Evolutionary conservation across 2,329 filamentous ascomycete species (phyloP).

Genomic region (Colletotrichum sansevieriae): DNA sequence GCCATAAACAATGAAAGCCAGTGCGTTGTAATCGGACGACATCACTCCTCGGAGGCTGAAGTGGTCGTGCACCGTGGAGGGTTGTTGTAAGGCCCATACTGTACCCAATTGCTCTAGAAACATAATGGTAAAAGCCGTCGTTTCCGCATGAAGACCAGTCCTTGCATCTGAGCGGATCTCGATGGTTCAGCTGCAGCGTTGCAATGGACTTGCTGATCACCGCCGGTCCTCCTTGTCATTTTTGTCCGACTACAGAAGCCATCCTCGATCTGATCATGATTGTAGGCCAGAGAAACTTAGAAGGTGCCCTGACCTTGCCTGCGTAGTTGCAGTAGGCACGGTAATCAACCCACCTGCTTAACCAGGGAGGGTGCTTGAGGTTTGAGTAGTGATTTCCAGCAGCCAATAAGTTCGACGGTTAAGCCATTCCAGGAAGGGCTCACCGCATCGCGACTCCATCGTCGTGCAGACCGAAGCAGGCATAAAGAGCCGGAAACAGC

Average conservation of each 20-base stretch:
- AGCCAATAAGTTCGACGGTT: conserved; percentile 12
- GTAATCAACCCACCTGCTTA: conserved; percentile 3
- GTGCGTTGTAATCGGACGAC: not conserved
- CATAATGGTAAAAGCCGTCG: conserved; percentile 14
- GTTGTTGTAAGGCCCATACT: not conserved
- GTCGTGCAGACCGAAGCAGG: conserved; percentile 38
- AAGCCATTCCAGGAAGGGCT: conserved; percentile 18
- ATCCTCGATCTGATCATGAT: not conserved
- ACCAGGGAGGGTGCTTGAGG: not conserved
- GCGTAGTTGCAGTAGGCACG: conserved; percentile 12
- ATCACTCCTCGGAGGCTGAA: not conserved
- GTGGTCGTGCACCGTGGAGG: not conserved
- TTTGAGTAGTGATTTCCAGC: not conserved
- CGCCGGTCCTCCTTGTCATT: conserved; percentile 21
- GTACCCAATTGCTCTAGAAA: conserved; percentile 10
- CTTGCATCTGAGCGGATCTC: conserved; percentile 24
- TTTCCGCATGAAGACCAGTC: conserved; percentile 12
- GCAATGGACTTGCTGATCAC: conserved; percentile 33
- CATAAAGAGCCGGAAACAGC: conserved; percentile 12
- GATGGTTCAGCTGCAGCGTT: conserved; percentile 28
- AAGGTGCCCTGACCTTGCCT: not conserved
- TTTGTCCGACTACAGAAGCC: conserved; percentile 13
- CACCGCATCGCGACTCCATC: conserved; percentile 40
- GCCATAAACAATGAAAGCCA: not conserved
- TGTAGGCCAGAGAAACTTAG: conserved; percentile 1